phyloP scores from a whole-genome alignment of 2,329 filamentous ascomycete genomes.

The Rutstroemia sp. region DNA sequence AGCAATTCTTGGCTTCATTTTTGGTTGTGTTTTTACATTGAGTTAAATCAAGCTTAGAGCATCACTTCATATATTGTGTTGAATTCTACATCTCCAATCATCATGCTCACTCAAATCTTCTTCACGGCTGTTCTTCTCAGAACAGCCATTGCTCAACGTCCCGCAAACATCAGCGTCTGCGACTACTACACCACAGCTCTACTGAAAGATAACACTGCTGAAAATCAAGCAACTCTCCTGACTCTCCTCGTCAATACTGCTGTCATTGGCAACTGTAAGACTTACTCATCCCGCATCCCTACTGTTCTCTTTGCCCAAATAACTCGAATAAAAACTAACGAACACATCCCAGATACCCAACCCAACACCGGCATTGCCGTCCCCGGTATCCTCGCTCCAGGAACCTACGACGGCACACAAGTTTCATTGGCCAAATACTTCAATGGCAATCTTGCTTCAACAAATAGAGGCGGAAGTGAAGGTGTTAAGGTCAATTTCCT shows the following conservation, averaged over 20 bases:
- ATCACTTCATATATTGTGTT: not conserved
- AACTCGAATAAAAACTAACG: not conserved
- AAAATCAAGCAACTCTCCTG: conserved; percentile 49
- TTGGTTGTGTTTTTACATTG: not conserved
- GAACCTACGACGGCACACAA: conserved; percentile 40
- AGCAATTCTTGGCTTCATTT: not conserved
- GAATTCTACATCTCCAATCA: not conserved
- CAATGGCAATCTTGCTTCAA: conserved; percentile 44
- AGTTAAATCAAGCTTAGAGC: not conserved
- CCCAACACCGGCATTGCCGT: conserved; percentile 46
- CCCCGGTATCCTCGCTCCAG: conserved; percentile 48
- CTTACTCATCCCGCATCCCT: not conserved
- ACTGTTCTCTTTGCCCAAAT: not conserved
- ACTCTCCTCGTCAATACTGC: conserved; percentile 55
- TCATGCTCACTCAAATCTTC: conserved; percentile 23
- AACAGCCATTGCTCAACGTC: conserved; percentile 35
- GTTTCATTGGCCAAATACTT: conserved; percentile 56
- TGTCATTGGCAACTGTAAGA: conserved; percentile 53
- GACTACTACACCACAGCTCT: conserved; percentile 57
- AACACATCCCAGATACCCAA: conserved; percentile 36
- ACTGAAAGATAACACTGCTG: conserved; percentile 50
- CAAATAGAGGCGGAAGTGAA: conserved; percentile 40
- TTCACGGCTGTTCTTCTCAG: conserved; percentile 8
- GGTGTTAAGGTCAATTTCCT: conserved; percentile 51
- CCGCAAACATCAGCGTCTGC: conserved; percentile 45